Conservation (phyloP, 768 basidiomycete genomes). For the Amanita molliuscula region DNA sequence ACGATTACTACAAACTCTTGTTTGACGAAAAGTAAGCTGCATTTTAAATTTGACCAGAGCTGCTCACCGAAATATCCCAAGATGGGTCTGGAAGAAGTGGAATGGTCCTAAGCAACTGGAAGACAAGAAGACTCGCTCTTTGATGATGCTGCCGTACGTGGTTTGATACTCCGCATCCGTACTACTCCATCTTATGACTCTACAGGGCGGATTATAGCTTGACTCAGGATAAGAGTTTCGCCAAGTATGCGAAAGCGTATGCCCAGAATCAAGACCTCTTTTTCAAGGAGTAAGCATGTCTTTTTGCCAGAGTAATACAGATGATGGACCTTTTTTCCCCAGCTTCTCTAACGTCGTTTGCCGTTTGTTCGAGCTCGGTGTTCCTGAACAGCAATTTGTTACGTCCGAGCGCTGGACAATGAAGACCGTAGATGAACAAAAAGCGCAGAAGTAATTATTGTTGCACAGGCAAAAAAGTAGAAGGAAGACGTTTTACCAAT, state of each 20-base stretch:
- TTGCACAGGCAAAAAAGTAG: background rate
- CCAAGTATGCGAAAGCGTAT: constrained; percentile 79
- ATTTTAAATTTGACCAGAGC: background rate
- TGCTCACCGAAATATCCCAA: constrained; percentile 12
- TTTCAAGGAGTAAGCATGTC: constrained; percentile 79
- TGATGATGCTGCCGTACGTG: constrained; percentile 95
- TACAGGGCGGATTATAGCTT: constrained; percentile 80
- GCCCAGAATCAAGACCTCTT: constrained; percentile 78
- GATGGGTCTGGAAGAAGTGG: constrained; percentile 96
- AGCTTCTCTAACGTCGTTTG: constrained; percentile 78
- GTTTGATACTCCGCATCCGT: background rate
- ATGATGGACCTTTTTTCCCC: background rate
- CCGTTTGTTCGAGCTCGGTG: constrained; percentile 87
- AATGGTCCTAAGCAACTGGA: constrained; percentile 85
- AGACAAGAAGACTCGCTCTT: constrained; percentile 78
- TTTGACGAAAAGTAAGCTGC: constrained; percentile 66
- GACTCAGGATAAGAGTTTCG: constrained; percentile 85
- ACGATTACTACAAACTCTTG: constrained; percentile 81
- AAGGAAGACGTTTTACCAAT: background rate
- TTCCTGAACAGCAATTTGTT: constrained; percentile 72
- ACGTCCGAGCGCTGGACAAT: constrained; percentile 67
- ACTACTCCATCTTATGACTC: background rate
- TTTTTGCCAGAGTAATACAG: background rate
- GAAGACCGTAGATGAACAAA: constrained; percentile 43
- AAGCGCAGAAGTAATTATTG: constrained; percentile 1